Conservation (phyloP, 176 grass and related monocot genomes). For the Tuctoria greenei region DNA sequence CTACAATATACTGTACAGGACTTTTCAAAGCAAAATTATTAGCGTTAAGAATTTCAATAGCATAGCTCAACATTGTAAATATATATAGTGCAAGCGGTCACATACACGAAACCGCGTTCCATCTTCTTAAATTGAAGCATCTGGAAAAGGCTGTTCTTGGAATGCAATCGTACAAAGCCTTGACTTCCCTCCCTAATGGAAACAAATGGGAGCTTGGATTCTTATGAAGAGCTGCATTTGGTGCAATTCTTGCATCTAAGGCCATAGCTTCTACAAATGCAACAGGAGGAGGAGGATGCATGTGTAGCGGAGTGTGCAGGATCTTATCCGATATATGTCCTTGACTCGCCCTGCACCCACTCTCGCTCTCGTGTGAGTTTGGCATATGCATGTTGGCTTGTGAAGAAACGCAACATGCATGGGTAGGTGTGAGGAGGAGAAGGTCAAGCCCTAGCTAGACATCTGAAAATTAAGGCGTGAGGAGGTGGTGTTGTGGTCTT, state of each 20-base stretch:
- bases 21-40: conserved; percentile 14
- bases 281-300: conserved; percentile 23
- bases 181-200: conserved; percentile 47
- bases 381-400: conserved; percentile 40
- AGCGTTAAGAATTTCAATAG: neutral
- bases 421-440: neutral
- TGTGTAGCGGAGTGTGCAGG: conserved; percentile 21
- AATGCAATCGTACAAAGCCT: conserved; percentile 52
- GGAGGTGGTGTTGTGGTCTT: conserved; percentile 46
- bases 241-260: conserved; percentile 49
- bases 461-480: conserved; percentile 88
- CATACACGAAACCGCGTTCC: conserved; percentile 19
- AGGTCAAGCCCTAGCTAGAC: conserved; percentile 55
- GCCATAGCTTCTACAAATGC: conserved; percentile 51
- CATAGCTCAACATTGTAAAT: neutral
- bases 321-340: conserved; percentile 47
- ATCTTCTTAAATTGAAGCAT: conserved; percentile 45
- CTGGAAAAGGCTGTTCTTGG: conserved; percentile 55
- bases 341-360: conserved; percentile 43
- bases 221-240: conserved; percentile 50
- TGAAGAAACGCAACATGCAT: conserved; percentile 36
- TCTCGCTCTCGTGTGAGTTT: conserved; percentile 46
- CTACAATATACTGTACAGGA: conserved; percentile 7
- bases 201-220: conserved; percentile 44
- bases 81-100: neutral